phyloP scores from a whole-genome alignment of 1,284 basidiomycete genomes.

The Microbotryum scabiosae region DNA sequence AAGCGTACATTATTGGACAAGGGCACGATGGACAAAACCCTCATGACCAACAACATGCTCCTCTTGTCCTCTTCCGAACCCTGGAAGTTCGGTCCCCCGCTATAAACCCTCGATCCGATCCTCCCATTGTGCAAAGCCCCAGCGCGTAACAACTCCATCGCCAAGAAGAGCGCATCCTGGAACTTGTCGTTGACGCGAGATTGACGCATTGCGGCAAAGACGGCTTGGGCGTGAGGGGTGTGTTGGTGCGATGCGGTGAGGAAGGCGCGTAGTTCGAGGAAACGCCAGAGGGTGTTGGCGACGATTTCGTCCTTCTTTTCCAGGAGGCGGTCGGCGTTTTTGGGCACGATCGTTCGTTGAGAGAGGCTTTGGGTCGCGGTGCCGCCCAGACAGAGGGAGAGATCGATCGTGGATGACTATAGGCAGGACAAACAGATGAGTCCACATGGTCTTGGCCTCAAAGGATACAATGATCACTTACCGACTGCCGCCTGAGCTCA shows the following conservation, averaged over 20 bases:
- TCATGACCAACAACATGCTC: slow-evolving; percentile 84
- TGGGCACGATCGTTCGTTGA: slow-evolving; percentile 54
- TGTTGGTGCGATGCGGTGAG: slow-evolving; percentile 78
- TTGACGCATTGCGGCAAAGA: slow-evolving; percentile 67
- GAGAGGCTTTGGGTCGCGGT: slow-evolving; percentile 71
- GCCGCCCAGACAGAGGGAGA: slow-evolving; percentile 86
- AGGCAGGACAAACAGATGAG: not conserved
- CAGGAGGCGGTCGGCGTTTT: slow-evolving; percentile 52
- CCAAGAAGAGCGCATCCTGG: slow-evolving; percentile 88
- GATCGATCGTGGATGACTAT: slow-evolving; percentile 93
- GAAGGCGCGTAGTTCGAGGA: slow-evolving; percentile 91
- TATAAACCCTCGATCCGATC: slow-evolving; percentile 79
- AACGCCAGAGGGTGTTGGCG: slow-evolving; percentile 95
- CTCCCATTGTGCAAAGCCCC: slow-evolving; percentile 89
- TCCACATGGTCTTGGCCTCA: not conserved
- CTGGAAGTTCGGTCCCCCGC: slow-evolving; percentile 90
- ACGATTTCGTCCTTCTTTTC: slow-evolving; percentile 99
- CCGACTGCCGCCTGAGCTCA: slow-evolving; percentile 89
- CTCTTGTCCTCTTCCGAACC: slow-evolving; percentile 40
- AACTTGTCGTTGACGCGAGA: slow-evolving; percentile 92
- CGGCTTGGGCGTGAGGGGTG: slow-evolving; percentile 79
- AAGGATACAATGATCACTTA: slow-evolving; percentile 47
- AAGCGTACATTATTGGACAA: slow-evolving; percentile 67
- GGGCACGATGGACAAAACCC: slow-evolving; percentile 85
- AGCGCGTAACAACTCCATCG: slow-evolving; percentile 84